Evolutionary conservation across 345 rosid species (phyloP), one percentile per base, ranked within the genome.

Genomic region (Aquilaria sinensis): DNA sequence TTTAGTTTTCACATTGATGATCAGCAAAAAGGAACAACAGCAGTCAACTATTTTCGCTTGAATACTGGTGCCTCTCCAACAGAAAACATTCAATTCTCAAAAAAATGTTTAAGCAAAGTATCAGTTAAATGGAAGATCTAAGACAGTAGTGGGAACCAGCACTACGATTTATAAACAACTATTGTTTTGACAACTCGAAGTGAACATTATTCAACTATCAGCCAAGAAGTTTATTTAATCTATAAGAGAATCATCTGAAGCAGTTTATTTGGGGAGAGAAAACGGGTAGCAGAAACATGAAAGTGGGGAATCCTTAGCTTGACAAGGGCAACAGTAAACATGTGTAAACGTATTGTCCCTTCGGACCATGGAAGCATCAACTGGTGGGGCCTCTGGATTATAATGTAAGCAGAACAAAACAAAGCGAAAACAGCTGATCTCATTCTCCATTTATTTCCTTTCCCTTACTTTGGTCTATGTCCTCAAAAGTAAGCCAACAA

Each of bases 261-360:
- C 59, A n/a, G 15, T 66, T 71, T 64, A 67, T 75, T 80, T 71
- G 72, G 66, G 76, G 55, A 66, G 64, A 63, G 58, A 58, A 70
- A 3, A 63, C 10, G 51, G 52, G 62, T 31, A 53, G 57, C 49
- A 63, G 74, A 56, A 69, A 69, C 62, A 70, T 47, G 61, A 57
- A 74, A 82, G 81, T 80, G 79, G 87, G 61, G 85, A 80, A 85
- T 81, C 85, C 85, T 57, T 76, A 79, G 81, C 78, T 77, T 74
- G 79, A 70, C 70, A 71, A 64, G 51, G 46, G 74, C 62, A 68
- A 70, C 65, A 77, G 69, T 65, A 59, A 62, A 70, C 60, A 65
- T 77, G 84, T 73, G 61, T 65, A 64, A 79, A 76, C 80, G 43
- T 37, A 57, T 63, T 72, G 83, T 72, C 81, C 74, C 73, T 78